phyloP scores from a whole-genome alignment of 2,329 filamentous ascomycete genomes.

The Colletotrichum orchidophilum region DNA sequence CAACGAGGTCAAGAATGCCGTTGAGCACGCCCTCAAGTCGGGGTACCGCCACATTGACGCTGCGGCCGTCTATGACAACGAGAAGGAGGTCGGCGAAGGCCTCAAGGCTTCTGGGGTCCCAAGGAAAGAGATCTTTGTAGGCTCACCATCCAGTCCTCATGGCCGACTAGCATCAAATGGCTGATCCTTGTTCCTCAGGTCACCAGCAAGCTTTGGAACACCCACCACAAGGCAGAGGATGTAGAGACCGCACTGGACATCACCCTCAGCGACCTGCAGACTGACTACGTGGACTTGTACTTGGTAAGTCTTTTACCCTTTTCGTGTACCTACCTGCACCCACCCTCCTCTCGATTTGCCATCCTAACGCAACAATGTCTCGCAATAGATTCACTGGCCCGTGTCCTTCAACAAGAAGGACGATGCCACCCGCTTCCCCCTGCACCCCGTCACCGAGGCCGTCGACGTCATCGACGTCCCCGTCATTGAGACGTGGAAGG shows the following conservation, averaged over 20 bases:
- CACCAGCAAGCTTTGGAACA: conserved; percentile 47
- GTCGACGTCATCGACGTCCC: conserved; percentile 44
- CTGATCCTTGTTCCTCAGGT: conserved; percentile 11
- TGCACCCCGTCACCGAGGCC: conserved; percentile 57
- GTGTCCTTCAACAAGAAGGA: conserved; percentile 56
- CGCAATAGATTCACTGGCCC: conserved; percentile 57
- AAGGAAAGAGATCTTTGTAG: conserved; percentile 59
- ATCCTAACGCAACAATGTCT: conserved; percentile 9
- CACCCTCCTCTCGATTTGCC: not conserved
- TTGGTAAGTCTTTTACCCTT: conserved; percentile 35
- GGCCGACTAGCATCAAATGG: not conserved
- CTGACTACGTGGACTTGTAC: conserved; percentile 45
- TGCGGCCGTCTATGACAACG: conserved; percentile 72
- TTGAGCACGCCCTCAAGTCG: conserved; percentile 63
- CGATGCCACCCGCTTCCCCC: conserved; percentile 49
- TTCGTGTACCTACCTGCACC: not conserved
- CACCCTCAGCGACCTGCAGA: conserved; percentile 42
- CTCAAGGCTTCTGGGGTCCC: conserved; percentile 57
- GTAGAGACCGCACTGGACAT: conserved; percentile 42
- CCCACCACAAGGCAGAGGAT: conserved; percentile 41
- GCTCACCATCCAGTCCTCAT: not conserved
- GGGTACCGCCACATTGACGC: conserved; percentile 71
- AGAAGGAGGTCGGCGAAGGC: conserved; percentile 60
- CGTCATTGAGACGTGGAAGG: conserved; percentile 68
- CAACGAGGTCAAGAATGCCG: conserved; percentile 55